Evolutionary conservation across 257 asterid genomes (phyloP).

Genomic region (Gentiana macrophylla): DNA sequence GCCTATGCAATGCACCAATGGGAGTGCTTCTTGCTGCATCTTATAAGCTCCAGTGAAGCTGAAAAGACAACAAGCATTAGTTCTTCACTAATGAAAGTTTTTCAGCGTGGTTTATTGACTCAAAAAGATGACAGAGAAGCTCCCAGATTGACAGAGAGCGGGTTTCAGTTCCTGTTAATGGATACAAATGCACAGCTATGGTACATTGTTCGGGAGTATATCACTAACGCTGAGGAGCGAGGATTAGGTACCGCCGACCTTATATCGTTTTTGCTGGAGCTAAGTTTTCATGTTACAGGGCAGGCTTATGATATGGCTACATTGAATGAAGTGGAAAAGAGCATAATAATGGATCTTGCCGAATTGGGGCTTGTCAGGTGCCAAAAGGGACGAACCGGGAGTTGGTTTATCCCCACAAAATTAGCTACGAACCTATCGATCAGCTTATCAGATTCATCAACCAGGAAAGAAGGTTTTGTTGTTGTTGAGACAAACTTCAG

Average conservation of each 20-base stretch:
- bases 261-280: constrained; percentile 85
- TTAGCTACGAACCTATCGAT: constrained; percentile 92
- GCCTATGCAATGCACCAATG: constrained; percentile 80
- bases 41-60: constrained; percentile 77
- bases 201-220: constrained; percentile 98
- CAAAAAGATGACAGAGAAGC: constrained; percentile 91
- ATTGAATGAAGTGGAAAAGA: constrained; percentile 56
- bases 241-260: constrained; percentile 96
- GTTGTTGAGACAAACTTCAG: constrained; percentile 97
- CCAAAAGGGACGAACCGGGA: constrained; percentile 65
- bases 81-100: constrained; percentile 90
- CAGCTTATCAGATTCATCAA: constrained; percentile 81
- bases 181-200: constrained; percentile 97
- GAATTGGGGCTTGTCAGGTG: constrained; percentile 80
- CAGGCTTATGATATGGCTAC: constrained; percentile 88
- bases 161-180: constrained; percentile 99
- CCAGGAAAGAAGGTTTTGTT: constrained; percentile 93
- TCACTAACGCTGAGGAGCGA: constrained; percentile 83
- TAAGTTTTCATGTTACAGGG: constrained; percentile 93
- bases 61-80: constrained; percentile 77
- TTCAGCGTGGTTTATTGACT: constrained; percentile 89
- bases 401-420: constrained; percentile 97
- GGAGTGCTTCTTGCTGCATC: constrained; percentile 98
- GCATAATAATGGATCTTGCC: constrained; percentile 69
- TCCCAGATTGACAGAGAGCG: constrained; percentile 82